Evolutionary conservation across 805 yeast genomes (phyloP), one percentile per base, ranked within the genome.

Genomic region (Wickerhamomyces queroliae): DNA sequence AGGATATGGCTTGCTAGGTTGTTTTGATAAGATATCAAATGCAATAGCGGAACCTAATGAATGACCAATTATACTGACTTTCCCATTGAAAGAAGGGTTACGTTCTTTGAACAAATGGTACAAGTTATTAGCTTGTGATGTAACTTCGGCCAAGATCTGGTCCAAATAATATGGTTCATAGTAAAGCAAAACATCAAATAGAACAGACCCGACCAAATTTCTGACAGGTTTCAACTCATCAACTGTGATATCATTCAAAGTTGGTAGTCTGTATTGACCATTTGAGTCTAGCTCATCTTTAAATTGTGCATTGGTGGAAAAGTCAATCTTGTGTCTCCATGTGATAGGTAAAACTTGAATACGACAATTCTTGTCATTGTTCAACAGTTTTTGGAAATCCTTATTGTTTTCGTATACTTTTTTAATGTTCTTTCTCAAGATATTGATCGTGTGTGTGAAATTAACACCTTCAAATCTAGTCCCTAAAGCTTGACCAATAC

Each of bases 401-500:
- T 69, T 64, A 34, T 73, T 69, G 17, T 72, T 63, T 7, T 61
- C 53, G 45, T 71, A 74, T 4, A 78, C 72, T 7, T 62, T 61
- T 47, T 77, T 79, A 66, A 84, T 66, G 35, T 79, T 72, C 28
- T 71, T 69, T 42, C 60, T 48, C 45, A 90, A 59, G 24, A 73
- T 69, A 50, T 83, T 85, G 25, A 88, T 76, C 27, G 89, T 89
- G 55, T 89, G 95, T 8, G 88, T 80, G 64, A 91, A 93, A 59
- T 87, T 87, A 20, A 91, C 82, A 37, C 83, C 79, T 49, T 89
- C 90, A 53, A 83, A 79, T 52, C 76, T 76, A 34, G 78, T 69
- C 2, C 96, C 95, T 37, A 93, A 64, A 15, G 80, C 76, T 61
- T 91, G 99, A 2, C 98, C 99, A 44, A 91, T 86, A 0, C 99